Conservation (phyloP, 2,329 filamentous ascomycete species). For the Xylaria sp. region DNA sequence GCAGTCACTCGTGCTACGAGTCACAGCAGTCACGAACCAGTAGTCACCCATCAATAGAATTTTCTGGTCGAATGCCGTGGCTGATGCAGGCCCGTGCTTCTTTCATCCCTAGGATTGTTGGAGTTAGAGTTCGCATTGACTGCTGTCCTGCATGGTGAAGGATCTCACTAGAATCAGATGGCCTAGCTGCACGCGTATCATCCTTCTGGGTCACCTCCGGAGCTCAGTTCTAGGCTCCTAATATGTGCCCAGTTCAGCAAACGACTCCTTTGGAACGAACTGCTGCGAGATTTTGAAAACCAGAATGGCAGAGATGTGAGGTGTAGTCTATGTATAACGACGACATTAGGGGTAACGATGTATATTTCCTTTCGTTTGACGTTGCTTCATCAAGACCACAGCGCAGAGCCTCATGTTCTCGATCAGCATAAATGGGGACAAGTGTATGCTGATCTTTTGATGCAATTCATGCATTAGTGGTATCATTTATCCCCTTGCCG, state of each 20-base stretch:
- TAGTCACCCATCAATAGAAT: not conserved
- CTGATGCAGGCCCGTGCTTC: not conserved
- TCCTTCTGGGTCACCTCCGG: not conserved
- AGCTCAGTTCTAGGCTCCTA: not conserved
- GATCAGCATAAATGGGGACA: conserved; percentile 13
- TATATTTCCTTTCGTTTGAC: not conserved
- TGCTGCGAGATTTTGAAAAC: not conserved
- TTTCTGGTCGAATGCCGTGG: not conserved
- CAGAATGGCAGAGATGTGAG: not conserved
- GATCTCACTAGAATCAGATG: not conserved
- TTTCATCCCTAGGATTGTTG: too few species aligned
- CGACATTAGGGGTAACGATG: too few species aligned
- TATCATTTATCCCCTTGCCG: conserved; percentile 3
- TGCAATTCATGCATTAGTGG: conserved; percentile 20
- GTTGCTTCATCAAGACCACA: not conserved
- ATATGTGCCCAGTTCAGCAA: not conserved
- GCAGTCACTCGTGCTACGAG: not conserved
- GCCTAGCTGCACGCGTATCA: conserved; percentile 18
- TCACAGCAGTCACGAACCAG: conserved; percentile 1
- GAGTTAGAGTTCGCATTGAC: not conserved
- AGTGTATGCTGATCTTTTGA: conserved; percentile 7
- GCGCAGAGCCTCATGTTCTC: conserved; percentile 31
- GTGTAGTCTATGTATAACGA: not conserved
- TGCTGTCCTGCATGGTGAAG: conserved; percentile 6
- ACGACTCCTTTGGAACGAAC: not conserved